Percentiles rank a stretch among this genome's conserved stretches.
Evolutionary conservation across 768 basidiomycete species (phyloP).

Genomic region (Boletus bicolor): DNA sequence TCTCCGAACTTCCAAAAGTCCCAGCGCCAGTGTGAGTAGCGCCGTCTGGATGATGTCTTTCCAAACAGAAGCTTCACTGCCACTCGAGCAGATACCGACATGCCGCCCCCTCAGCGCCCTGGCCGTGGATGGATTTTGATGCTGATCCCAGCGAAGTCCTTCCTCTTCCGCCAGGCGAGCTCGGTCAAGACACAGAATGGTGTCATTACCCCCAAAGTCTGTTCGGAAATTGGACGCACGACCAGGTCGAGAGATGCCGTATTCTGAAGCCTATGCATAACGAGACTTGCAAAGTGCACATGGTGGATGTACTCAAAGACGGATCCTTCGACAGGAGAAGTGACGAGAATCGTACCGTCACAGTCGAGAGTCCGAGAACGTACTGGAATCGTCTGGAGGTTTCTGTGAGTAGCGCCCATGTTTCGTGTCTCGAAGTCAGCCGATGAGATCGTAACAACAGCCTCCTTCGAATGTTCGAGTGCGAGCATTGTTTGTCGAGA

Average conservation of each 20-base stretch:
- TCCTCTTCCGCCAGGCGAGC: conserved; percentile 13
- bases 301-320: conserved; percentile 19
- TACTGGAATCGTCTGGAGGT: conserved; percentile 33
- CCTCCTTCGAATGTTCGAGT: conserved; percentile 39
- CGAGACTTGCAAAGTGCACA: conserved; percentile 21
- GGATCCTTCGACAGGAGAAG: conserved; percentile 17
- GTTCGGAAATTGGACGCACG: conserved; percentile 36
- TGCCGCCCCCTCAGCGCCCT: conserved; percentile 40
- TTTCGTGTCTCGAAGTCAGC: not conserved
- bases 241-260: conserved; percentile 30
- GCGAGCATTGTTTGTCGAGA: conserved; percentile 51
- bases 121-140: conserved; percentile 42
- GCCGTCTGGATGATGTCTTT: not conserved
- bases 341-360: not conserved
- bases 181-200: conserved; percentile 20
- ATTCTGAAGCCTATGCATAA: conserved; percentile 17
- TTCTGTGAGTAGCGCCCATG: conserved; percentile 31
- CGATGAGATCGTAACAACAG: conserved; percentile 8
- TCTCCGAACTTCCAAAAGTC: conserved; percentile 16
- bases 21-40: conserved; percentile 28
- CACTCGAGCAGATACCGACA: conserved; percentile 32
- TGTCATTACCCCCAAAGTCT: conserved; percentile 29
- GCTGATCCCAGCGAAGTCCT: conserved; percentile 20
- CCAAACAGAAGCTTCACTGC: not conserved
- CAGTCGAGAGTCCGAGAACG: conserved; percentile 14